Evolutionary conservation across 2,329 filamentous ascomycete genomes (phyloP), one percentile per base, ranked within the genome.

Genomic region (Amauroascus niger): DNA sequence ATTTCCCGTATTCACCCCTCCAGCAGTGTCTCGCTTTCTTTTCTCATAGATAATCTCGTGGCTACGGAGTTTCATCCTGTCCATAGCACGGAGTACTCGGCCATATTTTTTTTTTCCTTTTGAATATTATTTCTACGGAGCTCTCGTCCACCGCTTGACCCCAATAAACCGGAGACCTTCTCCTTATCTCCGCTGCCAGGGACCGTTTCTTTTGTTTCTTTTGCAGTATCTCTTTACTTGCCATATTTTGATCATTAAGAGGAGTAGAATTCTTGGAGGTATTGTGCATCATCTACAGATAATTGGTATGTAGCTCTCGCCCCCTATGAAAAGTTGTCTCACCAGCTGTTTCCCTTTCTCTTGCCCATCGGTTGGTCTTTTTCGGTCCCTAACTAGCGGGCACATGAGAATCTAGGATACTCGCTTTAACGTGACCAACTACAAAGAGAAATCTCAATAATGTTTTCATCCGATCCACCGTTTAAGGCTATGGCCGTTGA

Each of bases 391-490:
- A 32, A 32, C 43, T 24, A 8, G n/a, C 16, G 7, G 13, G 22
- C 43, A 3, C n/a, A 30, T 26, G 7, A 43, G 14, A 24, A 24
- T 43, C 20, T 2, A 26, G 13, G 22, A 2, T 16, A n/a, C 3
- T 14, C 40, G 40, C 24, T 26, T 14, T 24, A 43, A 24, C 37
- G 16, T 26, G 20, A 45, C 24, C 14, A 18, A 43, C 2, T 32
- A 45, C 40, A 44, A n/a, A 44, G 6, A 16, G 20, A 6, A 1
- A 13, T 39, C 14, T 22, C 22, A 18, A 52, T 33, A 30, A 55
- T 59, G 55, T 59, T 59, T 35, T 57, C 57, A 3, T 37, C 49
- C 32, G 35, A 46, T 11, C 28, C 20, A 3, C 40, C 51, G 18
- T 46, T 54, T 3, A 49, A 53, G 30, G 44, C 53, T 14, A 3